Conservation (phyloP, 768 basidiomycete species). For the Kwoniella sp. region DNA sequence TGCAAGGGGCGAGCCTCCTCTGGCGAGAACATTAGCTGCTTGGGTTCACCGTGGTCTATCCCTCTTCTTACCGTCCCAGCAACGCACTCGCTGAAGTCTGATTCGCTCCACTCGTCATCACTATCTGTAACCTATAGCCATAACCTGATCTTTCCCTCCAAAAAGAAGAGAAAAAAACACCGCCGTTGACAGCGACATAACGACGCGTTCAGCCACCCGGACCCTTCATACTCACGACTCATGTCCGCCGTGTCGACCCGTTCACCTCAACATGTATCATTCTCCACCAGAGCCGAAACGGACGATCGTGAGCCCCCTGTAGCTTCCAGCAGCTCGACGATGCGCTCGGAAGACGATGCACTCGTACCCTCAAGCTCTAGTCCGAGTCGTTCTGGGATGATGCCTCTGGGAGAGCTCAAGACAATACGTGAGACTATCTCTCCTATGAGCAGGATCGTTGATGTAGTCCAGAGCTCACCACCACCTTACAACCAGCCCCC, state of each 20-base stretch:
- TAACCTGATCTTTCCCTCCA: too few species aligned
- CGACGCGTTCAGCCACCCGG: background rate
- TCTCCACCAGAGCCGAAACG: background rate
- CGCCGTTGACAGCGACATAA: background rate
- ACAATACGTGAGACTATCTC: background rate
- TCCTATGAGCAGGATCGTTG: too few species aligned
- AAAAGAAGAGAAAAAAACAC: too few species aligned
- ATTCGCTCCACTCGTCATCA: background rate
- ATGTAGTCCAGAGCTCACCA: too few species aligned
- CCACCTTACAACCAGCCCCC: constrained; percentile 10
- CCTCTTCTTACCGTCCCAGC: too few species aligned
- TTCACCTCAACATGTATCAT: constrained; percentile 6
- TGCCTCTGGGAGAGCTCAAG: constrained; percentile 24
- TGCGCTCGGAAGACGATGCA: constrained; percentile 5
- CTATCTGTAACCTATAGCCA: too few species aligned
- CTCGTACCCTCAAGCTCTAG: constrained; percentile 13
- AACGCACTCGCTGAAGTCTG: too few species aligned
- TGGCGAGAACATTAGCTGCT: background rate
- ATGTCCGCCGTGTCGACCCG: constrained; percentile 7
- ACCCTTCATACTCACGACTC: background rate
- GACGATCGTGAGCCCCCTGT: constrained; percentile 5
- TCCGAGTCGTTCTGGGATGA: constrained; percentile 15
- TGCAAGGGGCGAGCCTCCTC: constrained; percentile 7
- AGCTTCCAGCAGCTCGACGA: constrained; percentile 5
- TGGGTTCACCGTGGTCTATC: too few species aligned